These are phyloP conservation scores for Dioszegia aurantiaca DNA, from an alignment of 768 basidiomycete genomes.

Conservation along the genomic window DNA sequence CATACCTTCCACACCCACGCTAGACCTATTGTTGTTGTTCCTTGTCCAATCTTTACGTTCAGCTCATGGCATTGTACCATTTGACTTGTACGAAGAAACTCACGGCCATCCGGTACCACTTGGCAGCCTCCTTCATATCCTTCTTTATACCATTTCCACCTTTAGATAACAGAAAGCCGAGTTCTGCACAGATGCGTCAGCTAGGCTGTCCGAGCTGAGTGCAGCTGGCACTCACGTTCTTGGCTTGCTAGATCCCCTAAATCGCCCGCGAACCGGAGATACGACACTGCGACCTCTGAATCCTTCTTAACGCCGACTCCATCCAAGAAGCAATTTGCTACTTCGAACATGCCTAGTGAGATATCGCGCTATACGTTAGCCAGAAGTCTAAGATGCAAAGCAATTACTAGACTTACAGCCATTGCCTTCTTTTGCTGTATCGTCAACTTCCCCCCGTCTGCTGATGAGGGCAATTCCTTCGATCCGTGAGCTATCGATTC, in stretches of 20 bases:
- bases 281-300: conserved; percentile 41
- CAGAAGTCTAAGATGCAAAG: neutral
- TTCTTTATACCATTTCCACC: conserved; percentile 49
- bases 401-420: conserved; percentile 27
- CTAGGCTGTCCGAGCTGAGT: neutral
- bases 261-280: conserved; percentile 44
- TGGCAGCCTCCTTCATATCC: conserved; percentile 51
- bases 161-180: conserved; percentile 47
- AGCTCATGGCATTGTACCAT: too few species aligned
- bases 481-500: conserved; percentile 30
- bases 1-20: conserved; percentile 52
- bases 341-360: conserved; percentile 47
- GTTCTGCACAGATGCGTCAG: conserved; percentile 29
- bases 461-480: conserved; percentile 30
- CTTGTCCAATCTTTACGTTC: conserved; percentile 30
- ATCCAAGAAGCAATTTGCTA: conserved; percentile 48
- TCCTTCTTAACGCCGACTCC: conserved; percentile 49
- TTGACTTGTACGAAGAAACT: conserved; percentile 9
- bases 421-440: conserved; percentile 26
- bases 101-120: conserved; percentile 51
- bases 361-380: conserved; percentile 38
- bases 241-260: conserved; percentile 49
- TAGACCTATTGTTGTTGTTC: conserved; percentile 43
- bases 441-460: conserved; percentile 22
- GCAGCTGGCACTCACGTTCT: conserved; percentile 42